Conservation (phyloP, 352 stramenopile species). For the Phytophthora constricta region DNA sequence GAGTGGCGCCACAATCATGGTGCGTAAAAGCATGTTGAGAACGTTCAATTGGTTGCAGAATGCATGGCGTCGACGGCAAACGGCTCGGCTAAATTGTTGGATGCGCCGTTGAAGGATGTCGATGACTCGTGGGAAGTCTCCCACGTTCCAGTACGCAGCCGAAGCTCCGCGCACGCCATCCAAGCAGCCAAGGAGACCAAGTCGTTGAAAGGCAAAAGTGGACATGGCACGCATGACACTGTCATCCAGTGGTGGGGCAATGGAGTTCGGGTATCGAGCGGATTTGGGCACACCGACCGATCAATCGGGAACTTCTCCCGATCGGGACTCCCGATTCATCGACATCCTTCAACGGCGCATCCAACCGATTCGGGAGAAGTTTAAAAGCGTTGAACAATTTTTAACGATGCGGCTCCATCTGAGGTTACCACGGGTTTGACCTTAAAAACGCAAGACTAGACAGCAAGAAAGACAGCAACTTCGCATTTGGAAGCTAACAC, state of each 20-base stretch:
- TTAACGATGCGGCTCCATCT: not conserved
- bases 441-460: not conserved
- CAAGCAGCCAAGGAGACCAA: not conserved
- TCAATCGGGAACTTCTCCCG: not conserved
- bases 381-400: too few relatives aligned
- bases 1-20: too few relatives aligned
- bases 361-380: too few relatives aligned
- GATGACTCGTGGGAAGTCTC: not conserved
- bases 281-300: not conserved
- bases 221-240: not conserved
- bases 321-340: not conserved
- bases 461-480: not conserved
- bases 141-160: not conserved
- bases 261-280: not conserved
- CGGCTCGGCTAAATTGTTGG: too few relatives aligned
- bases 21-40: too few relatives aligned
- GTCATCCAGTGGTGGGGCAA: not conserved
- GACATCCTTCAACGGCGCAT: too few relatives aligned
- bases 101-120: conserved; percentile 3
- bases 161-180: not conserved
- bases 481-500: too few relatives aligned
- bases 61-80: too few relatives aligned
- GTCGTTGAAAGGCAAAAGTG: not conserved
- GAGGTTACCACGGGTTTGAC: not conserved
- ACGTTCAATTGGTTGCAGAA: too few relatives aligned